Percentiles rank a stretch among this genome's conserved stretches.
phyloP scores from a whole-genome alignment of 805 yeast genomes.

The Yarrowia sp. region DNA sequence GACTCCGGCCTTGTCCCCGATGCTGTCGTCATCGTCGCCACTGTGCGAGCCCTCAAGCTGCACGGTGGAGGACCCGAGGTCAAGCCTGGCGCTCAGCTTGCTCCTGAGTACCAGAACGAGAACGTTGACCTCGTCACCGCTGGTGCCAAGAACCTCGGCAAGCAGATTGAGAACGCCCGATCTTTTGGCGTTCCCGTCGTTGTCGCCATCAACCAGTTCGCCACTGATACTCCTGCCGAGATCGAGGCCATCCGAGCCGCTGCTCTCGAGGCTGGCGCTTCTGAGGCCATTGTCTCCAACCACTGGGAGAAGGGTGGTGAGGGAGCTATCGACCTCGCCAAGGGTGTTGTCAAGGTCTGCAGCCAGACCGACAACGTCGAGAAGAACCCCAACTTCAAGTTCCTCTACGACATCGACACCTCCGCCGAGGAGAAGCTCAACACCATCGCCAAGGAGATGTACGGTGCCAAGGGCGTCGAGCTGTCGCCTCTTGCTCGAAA shows the following conservation, averaged over 20 bases:
- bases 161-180: conserved; percentile 83
- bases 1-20: conserved; percentile 85
- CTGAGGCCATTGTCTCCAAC: conserved; percentile 82
- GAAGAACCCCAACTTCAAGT: conserved; percentile 47
- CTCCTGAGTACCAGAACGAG: conserved; percentile 76
- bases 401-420: conserved; percentile 67
- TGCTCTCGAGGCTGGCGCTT: conserved; percentile 88
- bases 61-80: conserved; percentile 98
- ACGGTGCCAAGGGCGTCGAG: conserved; percentile 86
- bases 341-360: conserved; percentile 75
- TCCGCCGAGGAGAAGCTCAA: conserved; percentile 77
- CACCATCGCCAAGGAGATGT: conserved; percentile 81
- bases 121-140: conserved; percentile 70
- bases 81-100: conserved; percentile 86
- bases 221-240: conserved; percentile 77
- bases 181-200: conserved; percentile 88
- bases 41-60: conserved; percentile 92
- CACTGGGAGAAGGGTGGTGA: conserved; percentile 96
- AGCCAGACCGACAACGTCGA: conserved; percentile 41
- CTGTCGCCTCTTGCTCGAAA: conserved; percentile 75
- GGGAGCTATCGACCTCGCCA: conserved; percentile 83
- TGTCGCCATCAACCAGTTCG: conserved; percentile 88
- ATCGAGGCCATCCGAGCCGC: conserved; percentile 74
- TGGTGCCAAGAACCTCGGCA: conserved; percentile 85
- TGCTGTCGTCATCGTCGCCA: conserved; percentile 89